These are phyloP conservation scores for Amanita inopinata DNA, from an alignment of 768 basidiomycete species.

Conservation along the genomic window DNA sequence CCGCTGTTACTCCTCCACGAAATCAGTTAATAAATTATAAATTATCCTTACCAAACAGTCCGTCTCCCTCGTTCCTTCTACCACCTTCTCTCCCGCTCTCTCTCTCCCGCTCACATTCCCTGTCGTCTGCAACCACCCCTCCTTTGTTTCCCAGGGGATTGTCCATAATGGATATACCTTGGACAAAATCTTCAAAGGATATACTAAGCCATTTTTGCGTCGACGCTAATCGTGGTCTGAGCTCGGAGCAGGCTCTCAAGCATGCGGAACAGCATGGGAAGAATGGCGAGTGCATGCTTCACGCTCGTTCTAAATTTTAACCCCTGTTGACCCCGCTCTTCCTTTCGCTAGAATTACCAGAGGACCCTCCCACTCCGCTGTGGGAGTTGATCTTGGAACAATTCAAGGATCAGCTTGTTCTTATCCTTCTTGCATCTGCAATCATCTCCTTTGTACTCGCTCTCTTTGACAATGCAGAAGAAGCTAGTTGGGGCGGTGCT, in stretches of 20 bases:
- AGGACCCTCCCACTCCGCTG: constrained; percentile 82
- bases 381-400: constrained; percentile 97
- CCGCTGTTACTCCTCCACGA: background rate
- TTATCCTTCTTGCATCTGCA: constrained; percentile 91
- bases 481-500: constrained; percentile 61
- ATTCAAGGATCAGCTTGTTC: constrained; percentile 97
- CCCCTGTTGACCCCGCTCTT: constrained; percentile 5
- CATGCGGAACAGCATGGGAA: constrained; percentile 77
- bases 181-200: constrained; percentile 63
- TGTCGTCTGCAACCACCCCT: constrained; percentile 12
- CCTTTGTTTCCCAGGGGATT: constrained; percentile 13
- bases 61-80: background rate
- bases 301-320: background rate
- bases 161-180: constrained; percentile 58
- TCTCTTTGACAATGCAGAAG: constrained; percentile 69
- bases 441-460: constrained; percentile 91
- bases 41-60: too few species aligned
- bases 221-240: constrained; percentile 52
- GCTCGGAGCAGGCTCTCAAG: constrained; percentile 53
- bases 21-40: too few species aligned
- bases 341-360: constrained; percentile 57
- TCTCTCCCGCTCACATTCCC: constrained; percentile 12
- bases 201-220: constrained; percentile 69
- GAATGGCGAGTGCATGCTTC: constrained; percentile 48
- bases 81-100: constrained; percentile 11